A percentile compares a stretch with the other conserved stretches of the same genome.
These are phyloP conservation scores for Phanerochaete carnosa DNA, from an alignment of 768 basidiomycete genomes.

Conservation along the genomic window DNA sequence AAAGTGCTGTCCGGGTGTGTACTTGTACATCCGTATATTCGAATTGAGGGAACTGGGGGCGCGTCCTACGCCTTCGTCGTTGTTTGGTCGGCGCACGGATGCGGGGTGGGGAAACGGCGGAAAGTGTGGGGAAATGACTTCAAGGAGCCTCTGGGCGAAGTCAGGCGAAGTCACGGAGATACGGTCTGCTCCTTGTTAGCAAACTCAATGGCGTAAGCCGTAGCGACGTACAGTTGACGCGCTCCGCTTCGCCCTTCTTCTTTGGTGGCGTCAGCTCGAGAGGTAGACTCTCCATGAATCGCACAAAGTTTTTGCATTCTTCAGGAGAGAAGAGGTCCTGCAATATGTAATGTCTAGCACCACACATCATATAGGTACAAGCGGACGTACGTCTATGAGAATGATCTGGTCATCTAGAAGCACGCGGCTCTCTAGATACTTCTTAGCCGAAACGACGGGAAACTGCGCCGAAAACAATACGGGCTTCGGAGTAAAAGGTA, in stretches of 20 bases:
- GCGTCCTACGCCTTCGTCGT: background rate
- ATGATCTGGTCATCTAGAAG: conserved; percentile 66
- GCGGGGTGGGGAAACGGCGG: conserved; percentile 48
- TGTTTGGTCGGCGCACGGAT: conserved; percentile 25
- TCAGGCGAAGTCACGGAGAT: conserved; percentile 54
- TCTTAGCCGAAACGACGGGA: conserved; percentile 43
- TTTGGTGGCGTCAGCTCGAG: conserved; percentile 68
- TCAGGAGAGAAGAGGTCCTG: conserved; percentile 55
- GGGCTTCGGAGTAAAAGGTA: background rate
- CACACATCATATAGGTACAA: background rate
- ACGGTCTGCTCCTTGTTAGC: conserved; percentile 42
- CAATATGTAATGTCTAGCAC: background rate
- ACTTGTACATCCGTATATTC: conserved; percentile 74
- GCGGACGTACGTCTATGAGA: conserved; percentile 49
- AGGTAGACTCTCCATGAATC: conserved; percentile 57
- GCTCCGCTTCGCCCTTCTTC: conserved; percentile 68
- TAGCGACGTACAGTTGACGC: conserved; percentile 58
- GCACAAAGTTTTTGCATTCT: conserved; percentile 59
- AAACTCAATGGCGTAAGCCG: too few species aligned
- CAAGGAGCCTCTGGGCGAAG: conserved; percentile 55
- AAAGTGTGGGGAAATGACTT: conserved; percentile 51
- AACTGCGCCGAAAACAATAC: conserved; percentile 27
- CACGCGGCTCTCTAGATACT: conserved; percentile 40
- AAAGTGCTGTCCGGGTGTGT: conserved; percentile 61
- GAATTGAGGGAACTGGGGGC: conserved; percentile 53